Base-by-base conservation (phyloP, 2,329 filamentous ascomycete genomes). In the Westerdykella sp. region DNA sequence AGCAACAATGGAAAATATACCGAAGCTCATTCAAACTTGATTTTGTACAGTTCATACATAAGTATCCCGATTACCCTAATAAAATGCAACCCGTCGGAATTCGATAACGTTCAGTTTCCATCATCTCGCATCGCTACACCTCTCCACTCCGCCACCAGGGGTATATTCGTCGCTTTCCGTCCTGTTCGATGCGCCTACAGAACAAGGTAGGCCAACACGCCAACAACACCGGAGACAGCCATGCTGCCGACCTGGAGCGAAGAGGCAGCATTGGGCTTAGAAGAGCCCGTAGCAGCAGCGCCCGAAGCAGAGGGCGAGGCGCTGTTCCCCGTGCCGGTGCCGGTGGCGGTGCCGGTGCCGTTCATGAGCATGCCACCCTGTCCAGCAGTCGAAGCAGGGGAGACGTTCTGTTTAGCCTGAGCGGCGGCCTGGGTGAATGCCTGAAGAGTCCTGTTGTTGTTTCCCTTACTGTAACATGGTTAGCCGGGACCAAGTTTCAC, bases 181-280 rank as follows among this genome's bases (percentile, higher is more conserved):
- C n/a, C 11, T 10, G 22, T 23, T n/a, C 36, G 5, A 13, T 18
- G n/a, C 7, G 34, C 39, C 56, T 60, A 63, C 42, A 65, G 49
- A 42, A 63, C 47, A 47, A 61, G 49, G 54, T 59, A 64, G 18
- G 59, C 55, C 40, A 62, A 56, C 35, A 56, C 45, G 43, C 56
- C 54, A 12, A 59, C 45, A 23, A 57, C 46, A 55, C 59, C 59
- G 38, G 60, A 51, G 34, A 63, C 54, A 5, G 51, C 46, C 9
- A 55, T 39, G 37, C 49, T 57, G 47, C 54, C 44, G 18, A 49
- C 50, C n/a, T 56, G 39, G 37, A 61, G 41, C 7, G 54, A 48
- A 10, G 60, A 52, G 21, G 62, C 60, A 18, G 60, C 57, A 41
- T 58, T 55, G 14, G 56, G 57, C 18, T 21, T 28, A 28, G 25